Base-by-base conservation (phyloP, 2,329 filamentous ascomycete species). In the Pyrenochaeta sp. region DNA sequence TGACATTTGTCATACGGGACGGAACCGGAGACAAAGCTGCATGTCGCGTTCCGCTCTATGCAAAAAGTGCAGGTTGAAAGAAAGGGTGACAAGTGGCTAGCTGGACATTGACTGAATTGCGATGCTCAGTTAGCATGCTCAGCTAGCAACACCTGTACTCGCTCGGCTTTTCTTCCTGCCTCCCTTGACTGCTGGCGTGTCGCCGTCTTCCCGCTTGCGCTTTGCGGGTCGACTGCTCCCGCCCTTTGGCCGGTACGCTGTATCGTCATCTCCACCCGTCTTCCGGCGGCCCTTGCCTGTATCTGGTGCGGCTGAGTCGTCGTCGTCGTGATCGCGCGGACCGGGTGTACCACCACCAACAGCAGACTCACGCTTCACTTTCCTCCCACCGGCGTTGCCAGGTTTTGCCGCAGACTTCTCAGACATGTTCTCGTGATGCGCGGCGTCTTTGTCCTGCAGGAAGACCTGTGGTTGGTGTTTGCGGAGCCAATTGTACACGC, bases 401-500 rank as follows among this genome's bases (percentile, higher is more conserved):
- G 62, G 59, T 34, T 66, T 66, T 28, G 72, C 67, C 3, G 71
- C 68, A 15, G 67, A 68, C 60, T 75, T 75, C 52, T 74, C 74
- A 0, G 75, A 72, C 45, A 72, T 36, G 56, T 77, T 78, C 50
- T 81, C 78, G 51, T 74, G 77, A 52, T 76, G 72, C 9, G 60
- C 60, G 6, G 68, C 68, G 58, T 81, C 81, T 65, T 88, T 86
- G 69, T 93, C 91, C 75, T 96, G 90, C 22, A 96, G 80, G 80
- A 96, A 93, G 48, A 93, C 89, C 76, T 94, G 89, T 2, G 93
- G 91, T 58, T 92, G 89, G 77, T 97, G 85, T 73, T 92, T 89
- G 62, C 92, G 87, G 12, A 99, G 86, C 95, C 95, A 99, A 77
- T 96, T 97, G 80, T 96, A 96, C 2, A 97, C 93, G 58, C 91